A percentile compares a stretch with the other conserved stretches of the same genome.
Evolutionary conservation across 2,329 filamentous ascomycete genomes (phyloP).

Genomic region (Diplocarpon rosae): DNA sequence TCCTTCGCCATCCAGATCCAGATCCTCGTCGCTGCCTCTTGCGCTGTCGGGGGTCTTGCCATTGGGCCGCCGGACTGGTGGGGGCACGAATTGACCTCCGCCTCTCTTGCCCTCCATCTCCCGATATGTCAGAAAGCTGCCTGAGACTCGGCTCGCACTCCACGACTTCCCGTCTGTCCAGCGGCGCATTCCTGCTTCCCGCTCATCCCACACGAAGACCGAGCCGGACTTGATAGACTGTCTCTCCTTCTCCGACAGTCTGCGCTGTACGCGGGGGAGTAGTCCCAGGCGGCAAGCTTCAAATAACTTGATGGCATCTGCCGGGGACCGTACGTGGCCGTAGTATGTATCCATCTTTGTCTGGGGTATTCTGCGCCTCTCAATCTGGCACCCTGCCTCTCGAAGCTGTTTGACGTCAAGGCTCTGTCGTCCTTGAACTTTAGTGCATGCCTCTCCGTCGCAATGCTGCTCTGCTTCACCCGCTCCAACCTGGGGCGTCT

Average conservation of each 20-base stretch:
- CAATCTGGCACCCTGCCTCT: no score
- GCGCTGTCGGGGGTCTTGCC: conserved; percentile 78
- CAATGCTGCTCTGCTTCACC: no score
- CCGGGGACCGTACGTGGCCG: conserved; percentile 88
- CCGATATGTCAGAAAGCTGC: conserved; percentile 92
- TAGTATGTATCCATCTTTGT: conserved; percentile 83
- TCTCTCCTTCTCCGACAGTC: conserved; percentile 95
- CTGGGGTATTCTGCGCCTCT: no score
- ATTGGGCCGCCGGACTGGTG: conserved; percentile 41
- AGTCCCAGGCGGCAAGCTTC: conserved; percentile 88
- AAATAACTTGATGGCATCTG: conserved; percentile 96
- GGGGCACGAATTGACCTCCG: conserved; percentile 55
- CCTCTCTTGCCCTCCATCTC: conserved; percentile 99
- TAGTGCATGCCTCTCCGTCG: no score
- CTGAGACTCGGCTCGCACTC: conserved; percentile 94
- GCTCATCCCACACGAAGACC: conserved; percentile 99
- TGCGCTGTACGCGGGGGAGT: conserved; percentile 80
- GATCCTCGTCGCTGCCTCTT: conserved; percentile 72
- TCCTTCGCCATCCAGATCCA: conserved; percentile 56
- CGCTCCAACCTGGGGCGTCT: no score
- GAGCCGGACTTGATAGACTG: conserved; percentile 94
- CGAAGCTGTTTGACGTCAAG: no score
- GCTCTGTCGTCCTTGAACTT: no score
- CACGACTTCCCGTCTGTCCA: conserved; percentile 99
- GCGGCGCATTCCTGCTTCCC: conserved; percentile 93